These are phyloP conservation scores for Phytophthora sp. DNA, from an alignment of 352 stramenopile genomes.

Conservation along the genomic window DNA sequence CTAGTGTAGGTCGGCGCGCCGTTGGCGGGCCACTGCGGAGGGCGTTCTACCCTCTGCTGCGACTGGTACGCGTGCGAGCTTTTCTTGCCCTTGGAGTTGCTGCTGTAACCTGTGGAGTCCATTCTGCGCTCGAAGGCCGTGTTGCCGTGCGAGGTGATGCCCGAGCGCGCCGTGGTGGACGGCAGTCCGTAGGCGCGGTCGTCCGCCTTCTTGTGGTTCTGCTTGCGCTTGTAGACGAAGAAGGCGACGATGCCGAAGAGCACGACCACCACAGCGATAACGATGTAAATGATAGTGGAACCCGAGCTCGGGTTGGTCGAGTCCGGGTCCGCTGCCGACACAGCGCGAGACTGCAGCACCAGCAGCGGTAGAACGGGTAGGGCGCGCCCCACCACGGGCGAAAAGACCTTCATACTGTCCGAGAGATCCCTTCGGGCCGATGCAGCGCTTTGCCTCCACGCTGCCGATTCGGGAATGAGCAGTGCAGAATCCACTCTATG, in stretches of 20 bases:
- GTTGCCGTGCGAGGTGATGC: slow-evolving; percentile 20
- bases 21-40: slow-evolving; percentile 34
- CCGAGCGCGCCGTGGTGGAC: slow-evolving; percentile 18
- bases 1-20: slow-evolving; percentile 32
- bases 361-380: slow-evolving; percentile 11
- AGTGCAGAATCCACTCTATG: slow-evolving; percentile 23
- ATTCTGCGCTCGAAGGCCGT: slow-evolving; percentile 21
- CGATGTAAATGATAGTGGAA: slow-evolving; percentile 63
- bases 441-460: neutral
- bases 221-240: slow-evolving; percentile 60
- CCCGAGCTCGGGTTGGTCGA: slow-evolving; percentile 24
- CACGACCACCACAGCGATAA: slow-evolving; percentile 54
- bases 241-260: slow-evolving; percentile 54
- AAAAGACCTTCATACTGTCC: slow-evolving; percentile 29
- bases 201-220: slow-evolving; percentile 29
- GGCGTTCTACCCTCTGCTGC: slow-evolving; percentile 20
- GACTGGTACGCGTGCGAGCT: neutral
- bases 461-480: slow-evolving; percentile 34
- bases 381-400: neutral
- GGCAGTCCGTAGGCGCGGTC: slow-evolving; percentile 17
- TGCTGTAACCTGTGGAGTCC: slow-evolving; percentile 29
- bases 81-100: slow-evolving; percentile 23
- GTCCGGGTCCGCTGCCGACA: slow-evolving; percentile 10
- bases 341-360: neutral
- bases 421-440: too few relatives aligned